phyloP scores from a whole-genome alignment of 139 green algal genomes.

The Chloropicon primus region DNA sequence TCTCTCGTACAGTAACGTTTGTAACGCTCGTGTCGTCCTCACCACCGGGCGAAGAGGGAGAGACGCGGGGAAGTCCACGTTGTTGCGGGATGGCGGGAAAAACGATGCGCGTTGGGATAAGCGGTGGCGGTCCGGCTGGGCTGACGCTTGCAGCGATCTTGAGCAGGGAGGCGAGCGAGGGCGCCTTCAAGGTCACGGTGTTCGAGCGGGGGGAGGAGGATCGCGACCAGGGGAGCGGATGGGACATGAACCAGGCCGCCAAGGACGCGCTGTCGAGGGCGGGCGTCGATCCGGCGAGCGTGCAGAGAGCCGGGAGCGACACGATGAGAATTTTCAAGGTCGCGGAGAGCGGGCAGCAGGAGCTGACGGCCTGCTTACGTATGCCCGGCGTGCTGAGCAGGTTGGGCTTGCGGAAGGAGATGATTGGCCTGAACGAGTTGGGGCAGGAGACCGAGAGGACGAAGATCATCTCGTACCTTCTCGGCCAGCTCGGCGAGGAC shows the following conservation, averaged over 20 bases:
- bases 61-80: too few relatives aligned
- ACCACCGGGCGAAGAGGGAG: too few relatives aligned
- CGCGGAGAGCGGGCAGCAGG: too few relatives aligned
- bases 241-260: background rate
- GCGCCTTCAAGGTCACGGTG: background rate
- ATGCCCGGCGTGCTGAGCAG: background rate
- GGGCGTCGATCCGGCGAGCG: background rate
- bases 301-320: background rate
- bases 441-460: background rate
- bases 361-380: background rate
- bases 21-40: too few relatives aligned
- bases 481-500: background rate
- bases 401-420: background rate
- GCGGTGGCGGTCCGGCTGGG: too few relatives aligned
- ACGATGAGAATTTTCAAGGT: background rate
- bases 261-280: background rate
- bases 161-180: background rate
- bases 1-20: too few relatives aligned
- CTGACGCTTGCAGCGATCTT: background rate
- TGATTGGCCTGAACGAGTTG: background rate
- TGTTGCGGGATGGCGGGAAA: background rate
- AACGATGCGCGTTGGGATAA: background rate
- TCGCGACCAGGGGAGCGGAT: background rate
- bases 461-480: background rate
- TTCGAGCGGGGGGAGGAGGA: background rate